Percentiles rank a stretch among this genome's conserved stretches.
Conservation (phyloP, 2,329 filamentous ascomycete species). For the Epichloe typhina region DNA sequence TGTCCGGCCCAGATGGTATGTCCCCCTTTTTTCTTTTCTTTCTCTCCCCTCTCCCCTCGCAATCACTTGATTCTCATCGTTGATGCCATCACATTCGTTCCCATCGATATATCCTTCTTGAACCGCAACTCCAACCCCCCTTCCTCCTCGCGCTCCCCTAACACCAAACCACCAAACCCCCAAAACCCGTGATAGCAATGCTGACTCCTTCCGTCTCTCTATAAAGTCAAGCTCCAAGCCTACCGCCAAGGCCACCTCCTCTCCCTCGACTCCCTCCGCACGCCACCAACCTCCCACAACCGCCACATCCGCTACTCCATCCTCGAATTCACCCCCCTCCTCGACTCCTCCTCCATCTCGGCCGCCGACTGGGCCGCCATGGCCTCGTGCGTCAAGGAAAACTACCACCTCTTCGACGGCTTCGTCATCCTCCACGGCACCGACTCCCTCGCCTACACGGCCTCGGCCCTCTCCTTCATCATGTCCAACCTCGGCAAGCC, state of each 20-base stretch:
- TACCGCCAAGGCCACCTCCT: conserved; percentile 35
- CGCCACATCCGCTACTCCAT: conserved; percentile 74
- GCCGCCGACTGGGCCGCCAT: conserved; percentile 79
- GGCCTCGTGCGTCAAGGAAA: conserved; percentile 62
- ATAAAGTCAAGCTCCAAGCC: conserved; percentile 34
- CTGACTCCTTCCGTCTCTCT: background rate
- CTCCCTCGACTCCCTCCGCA: conserved; percentile 56
- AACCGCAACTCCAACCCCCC: background rate
- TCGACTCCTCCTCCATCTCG: conserved; percentile 85
- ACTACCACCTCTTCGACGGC: conserved; percentile 80
- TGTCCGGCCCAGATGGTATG: conserved; percentile 12
- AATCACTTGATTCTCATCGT: background rate
- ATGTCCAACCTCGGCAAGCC: conserved; percentile 82
- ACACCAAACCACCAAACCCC: background rate
- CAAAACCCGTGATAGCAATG: background rate
- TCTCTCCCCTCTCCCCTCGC: background rate
- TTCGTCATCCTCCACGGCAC: conserved; percentile 88
- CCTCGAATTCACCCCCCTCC: conserved; percentile 65
- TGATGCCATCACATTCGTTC: background rate
- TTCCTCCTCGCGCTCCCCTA: background rate
- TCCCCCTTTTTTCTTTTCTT: background rate
- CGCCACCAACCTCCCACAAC: conserved; percentile 66
- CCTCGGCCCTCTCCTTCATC: conserved; percentile 88
- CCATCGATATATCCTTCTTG: too few species aligned
- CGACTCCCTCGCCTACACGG: conserved; percentile 79